Conservation (phyloP, 306 rosid genomes). For the Prunus salicina region DNA sequence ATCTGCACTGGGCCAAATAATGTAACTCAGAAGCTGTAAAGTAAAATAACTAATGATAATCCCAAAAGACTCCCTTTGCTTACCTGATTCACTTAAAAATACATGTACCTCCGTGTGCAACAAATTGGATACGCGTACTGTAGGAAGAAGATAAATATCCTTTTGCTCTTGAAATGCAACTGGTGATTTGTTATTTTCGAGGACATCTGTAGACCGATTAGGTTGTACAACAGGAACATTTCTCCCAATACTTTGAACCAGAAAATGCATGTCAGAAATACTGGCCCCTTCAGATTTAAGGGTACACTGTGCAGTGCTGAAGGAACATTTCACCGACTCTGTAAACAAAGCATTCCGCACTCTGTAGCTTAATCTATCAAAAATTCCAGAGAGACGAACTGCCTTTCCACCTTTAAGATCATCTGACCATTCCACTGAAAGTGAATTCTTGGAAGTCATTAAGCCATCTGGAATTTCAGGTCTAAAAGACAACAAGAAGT, state of each 20-base stretch:
- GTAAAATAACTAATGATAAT: not conserved
- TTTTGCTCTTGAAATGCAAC: slow-evolving; percentile 75
- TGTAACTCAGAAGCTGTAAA: slow-evolving; percentile 9
- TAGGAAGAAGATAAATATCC: slow-evolving; percentile 88
- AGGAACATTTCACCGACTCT: slow-evolving; percentile 59
- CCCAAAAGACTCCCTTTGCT: slow-evolving; percentile 24
- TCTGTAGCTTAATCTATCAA: slow-evolving; percentile 77
- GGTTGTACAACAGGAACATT: slow-evolving; percentile 61
- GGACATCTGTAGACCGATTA: slow-evolving; percentile 36
- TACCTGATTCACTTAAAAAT: slow-evolving; percentile 77
- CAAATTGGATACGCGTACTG: slow-evolving; percentile 72
- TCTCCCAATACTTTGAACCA: slow-evolving; percentile 70
- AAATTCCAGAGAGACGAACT: slow-evolving; percentile 74
- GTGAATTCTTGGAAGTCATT: slow-evolving; percentile 38
- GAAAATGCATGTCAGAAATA: slow-evolving; percentile 64
- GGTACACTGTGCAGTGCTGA: slow-evolving; percentile 64
- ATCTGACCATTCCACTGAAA: slow-evolving; percentile 76
- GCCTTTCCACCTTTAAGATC: slow-evolving; percentile 88
- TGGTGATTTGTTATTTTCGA: slow-evolving; percentile 41
- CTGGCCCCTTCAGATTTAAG: slow-evolving; percentile 50
- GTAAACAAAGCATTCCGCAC: slow-evolving; percentile 70
- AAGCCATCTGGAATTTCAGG: slow-evolving; percentile 55
- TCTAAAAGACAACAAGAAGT: slow-evolving; percentile 82
- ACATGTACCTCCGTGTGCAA: slow-evolving; percentile 75
- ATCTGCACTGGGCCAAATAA: slow-evolving; percentile 46